Evolutionary conservation across 208 protist species (phyloP), one percentile per base, ranked within the genome.

Genomic region (Trypanosoma vivax): DNA sequence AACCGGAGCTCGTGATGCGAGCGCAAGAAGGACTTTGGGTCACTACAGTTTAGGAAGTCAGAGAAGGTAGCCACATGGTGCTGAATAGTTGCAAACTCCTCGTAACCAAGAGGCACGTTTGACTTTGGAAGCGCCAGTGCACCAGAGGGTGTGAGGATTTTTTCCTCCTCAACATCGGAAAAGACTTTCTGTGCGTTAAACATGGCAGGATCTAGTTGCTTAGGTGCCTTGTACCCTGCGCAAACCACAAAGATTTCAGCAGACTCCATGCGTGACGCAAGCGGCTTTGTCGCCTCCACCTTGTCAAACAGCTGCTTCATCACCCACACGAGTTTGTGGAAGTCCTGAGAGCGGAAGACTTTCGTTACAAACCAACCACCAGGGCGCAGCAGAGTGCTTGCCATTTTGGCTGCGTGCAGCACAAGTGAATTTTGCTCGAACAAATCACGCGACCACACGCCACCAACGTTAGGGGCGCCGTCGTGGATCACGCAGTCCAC

Each of bases 211-310:
- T 99, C 98, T 50, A 99, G 57, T 45, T 90, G 83, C 67, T 95
- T 92, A 33, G 98, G 98, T 13, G 94, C 93, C 43, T 94, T 85
- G 65, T 90, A 99, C n/a, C 85, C 91, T 33, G 87, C 74, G 78
- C 98, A 99, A 18, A 99, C 95, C 28, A 99, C 96, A 73, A 98
- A 99, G 56, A 99, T 99, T 67, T 99, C 98, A 9, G 98, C 97
- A 21, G 98, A 99, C 42, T 94, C 90, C 78, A 97, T 96, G 75
- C 96, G 88, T 16, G 97, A 99, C 5, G 97, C 87, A 37, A 77
- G 66, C 42, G 98, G 98, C 87, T 99, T 99, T 18, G 97, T 99
- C 0, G 90, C 88, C 65, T 99, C 93, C 29, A 99, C 98, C 70
- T 97, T 97, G 9, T 96, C 83, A 68, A 99, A 99, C 13, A 99